Conservation (phyloP, 2,329 filamentous ascomycete species). For the Aspergillus neotritici region DNA sequence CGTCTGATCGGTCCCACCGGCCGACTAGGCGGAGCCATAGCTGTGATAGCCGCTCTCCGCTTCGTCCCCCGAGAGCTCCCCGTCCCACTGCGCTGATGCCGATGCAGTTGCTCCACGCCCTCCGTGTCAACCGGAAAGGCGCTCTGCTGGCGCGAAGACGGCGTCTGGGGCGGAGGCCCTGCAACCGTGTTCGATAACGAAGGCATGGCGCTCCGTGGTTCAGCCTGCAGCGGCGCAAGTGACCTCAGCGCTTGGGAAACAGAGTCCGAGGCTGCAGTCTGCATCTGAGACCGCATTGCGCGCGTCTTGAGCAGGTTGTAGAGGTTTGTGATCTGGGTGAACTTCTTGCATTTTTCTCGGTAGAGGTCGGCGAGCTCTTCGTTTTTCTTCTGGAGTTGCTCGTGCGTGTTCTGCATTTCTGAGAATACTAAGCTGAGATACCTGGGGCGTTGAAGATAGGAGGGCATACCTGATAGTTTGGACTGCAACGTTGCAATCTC, state of each 20-base stretch:
- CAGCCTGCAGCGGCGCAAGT: conserved; percentile 19
- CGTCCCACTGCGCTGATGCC: conserved; percentile 37
- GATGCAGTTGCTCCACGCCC: conserved; percentile 34
- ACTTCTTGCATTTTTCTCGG: conserved; percentile 64
- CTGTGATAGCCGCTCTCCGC: conserved; percentile 14
- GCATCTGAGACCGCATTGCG: conserved; percentile 50
- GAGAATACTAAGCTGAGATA: neutral
- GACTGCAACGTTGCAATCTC: conserved; percentile 63
- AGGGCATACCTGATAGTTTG: conserved; percentile 56
- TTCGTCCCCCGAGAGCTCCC: conserved; percentile 30
- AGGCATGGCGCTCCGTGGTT: neutral
- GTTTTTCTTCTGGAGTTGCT: conserved; percentile 62
- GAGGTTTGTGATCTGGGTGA: conserved; percentile 60
- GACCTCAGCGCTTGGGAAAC: conserved; percentile 44
- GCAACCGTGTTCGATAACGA: neutral
- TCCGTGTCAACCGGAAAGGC: conserved; percentile 19
- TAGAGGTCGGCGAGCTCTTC: conserved; percentile 63
- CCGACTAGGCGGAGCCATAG: conserved; percentile 31
- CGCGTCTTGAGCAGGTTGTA: conserved; percentile 54
- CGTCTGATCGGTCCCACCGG: conserved; percentile 17
- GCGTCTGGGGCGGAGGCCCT: conserved; percentile 22
- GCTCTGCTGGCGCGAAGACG: conserved; percentile 17
- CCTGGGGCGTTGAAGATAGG: neutral
- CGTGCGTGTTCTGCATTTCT: conserved; percentile 58
- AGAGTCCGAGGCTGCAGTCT: conserved; percentile 50